Evolutionary conservation across 495 filamentous ascomycete species (phyloP), one percentile per base, ranked within the genome.

Genomic region (Lineolata rhizophorae): DNA sequence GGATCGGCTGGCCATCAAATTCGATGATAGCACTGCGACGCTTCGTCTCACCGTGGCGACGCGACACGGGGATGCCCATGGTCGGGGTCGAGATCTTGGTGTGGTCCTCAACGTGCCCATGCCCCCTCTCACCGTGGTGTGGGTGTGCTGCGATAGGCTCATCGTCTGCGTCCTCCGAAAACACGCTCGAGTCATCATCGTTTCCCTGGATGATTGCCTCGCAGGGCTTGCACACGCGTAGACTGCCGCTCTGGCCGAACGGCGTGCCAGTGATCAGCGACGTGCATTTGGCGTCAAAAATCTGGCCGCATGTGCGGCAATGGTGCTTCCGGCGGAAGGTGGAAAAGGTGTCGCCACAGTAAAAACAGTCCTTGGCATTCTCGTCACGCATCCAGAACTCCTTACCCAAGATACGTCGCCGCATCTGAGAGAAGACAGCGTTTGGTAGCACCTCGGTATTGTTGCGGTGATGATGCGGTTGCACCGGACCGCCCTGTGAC

Each of bases 321-420:
- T 99, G 90, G 53, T 99, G 90, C 46, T 95, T 95, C 35, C 90
- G 68, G 34, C 90, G 67, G 46, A 92, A 95, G 14, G 90, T 90
- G 2, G 81, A 76, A 43, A 99, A 95, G 13, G 78, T 63, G 39
- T 80, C 73, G 27, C 72, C 75, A 44, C 90, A 99, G 28, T 78
- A 63, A 46, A 95, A 99, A 48, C 90, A 99, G 41, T 94, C 85
- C 52, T 85, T 95, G 28, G 83, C 85, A 46, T 90, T 92, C 46
- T 95, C 90, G 53, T 99, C 90, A 28, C 78, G 76, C 90, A 99
- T 99, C 90, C 90, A 99, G 47, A 90, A 95, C 33, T 93, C 81
- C 48, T 77, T 85, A 42, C 75, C 92, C 10, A 95, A 57, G 20
- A 94, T 65, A 48, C 76, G 80, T 44, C 78, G 84, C 35, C 74